A percentile compares a stretch with the other conserved stretches of the same genome.
phyloP scores from a whole-genome alignment of 129 eudicot genomes.

The Escallonia rubra region DNA sequence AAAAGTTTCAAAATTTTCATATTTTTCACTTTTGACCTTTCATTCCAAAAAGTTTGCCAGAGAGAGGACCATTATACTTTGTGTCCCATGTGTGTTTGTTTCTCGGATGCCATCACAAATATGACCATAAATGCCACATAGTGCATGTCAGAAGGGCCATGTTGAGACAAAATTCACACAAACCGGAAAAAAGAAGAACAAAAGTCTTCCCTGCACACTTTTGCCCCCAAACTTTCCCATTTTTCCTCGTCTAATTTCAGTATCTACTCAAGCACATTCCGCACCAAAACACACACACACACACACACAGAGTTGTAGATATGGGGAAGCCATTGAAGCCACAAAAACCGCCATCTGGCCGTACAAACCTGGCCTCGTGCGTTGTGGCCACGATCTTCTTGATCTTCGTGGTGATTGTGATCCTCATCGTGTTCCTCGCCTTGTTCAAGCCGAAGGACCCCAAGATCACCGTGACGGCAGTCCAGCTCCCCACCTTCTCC shows the following conservation, averaged over 20 bases:
- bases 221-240: constrained; percentile 5
- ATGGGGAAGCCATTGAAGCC: constrained; percentile 31
- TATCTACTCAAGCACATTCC: neutral
- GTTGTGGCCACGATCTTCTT: constrained; percentile 68
- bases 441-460: constrained; percentile 67
- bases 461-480: constrained; percentile 49
- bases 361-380: constrained; percentile 80
- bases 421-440: constrained; percentile 63
- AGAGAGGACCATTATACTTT: too few species aligned
- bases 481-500: constrained; percentile 78
- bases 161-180: constrained; percentile 2
- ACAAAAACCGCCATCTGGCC: constrained; percentile 44
- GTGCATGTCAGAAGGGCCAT: neutral
- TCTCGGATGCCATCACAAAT: too few species aligned
- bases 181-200: neutral
- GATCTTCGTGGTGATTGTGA: constrained; percentile 40
- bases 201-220: constrained; percentile 18
- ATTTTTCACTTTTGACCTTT: too few species aligned
- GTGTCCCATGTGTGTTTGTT: too few species aligned
- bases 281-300: neutral
- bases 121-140: too few species aligned
- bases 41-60: too few species aligned
- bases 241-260: neutral
- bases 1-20: too few species aligned
- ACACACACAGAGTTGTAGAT: neutral